Evolutionary conservation across 129 eudicot genomes (phyloP).

Genomic region (Oenanthe sinensis): DNA sequence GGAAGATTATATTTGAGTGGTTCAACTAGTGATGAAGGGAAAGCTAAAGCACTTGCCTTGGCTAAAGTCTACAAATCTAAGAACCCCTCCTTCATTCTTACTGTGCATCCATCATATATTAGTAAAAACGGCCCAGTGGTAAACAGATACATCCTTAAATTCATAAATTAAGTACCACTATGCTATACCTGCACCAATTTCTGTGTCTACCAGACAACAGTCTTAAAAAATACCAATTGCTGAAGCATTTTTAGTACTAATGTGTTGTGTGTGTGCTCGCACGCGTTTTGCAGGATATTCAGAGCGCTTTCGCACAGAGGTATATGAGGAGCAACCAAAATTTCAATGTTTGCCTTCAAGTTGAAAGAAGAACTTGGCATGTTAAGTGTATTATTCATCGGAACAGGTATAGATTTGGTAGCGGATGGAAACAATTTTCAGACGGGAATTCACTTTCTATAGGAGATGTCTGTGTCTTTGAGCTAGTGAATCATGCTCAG

Average conservation of each 20-base stretch:
- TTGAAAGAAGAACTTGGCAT: constrained; percentile 13
- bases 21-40: not conserved
- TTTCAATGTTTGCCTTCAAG: not conserved
- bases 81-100: constrained; percentile 14
- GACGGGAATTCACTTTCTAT: constrained; percentile 12
- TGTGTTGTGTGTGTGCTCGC: not conserved
- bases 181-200: not conserved
- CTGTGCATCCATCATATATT: constrained; percentile 10
- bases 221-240: too few species aligned
- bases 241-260: not conserved
- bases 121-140: not conserved
- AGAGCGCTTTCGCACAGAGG: not conserved
- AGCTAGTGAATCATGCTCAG: not conserved
- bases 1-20: not conserved
- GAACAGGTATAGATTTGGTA: not conserved
- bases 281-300: constrained; percentile 6
- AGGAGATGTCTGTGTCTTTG: constrained; percentile 32
- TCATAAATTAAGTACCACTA: not conserved
- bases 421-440: constrained; percentile 21
- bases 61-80: not conserved
- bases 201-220: not conserved
- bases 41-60: not conserved
- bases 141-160: not conserved
- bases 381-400: not conserved
- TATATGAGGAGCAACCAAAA: not conserved